phyloP scores from a whole-genome alignment of 768 basidiomycete genomes.

The Cystoderma amianthinum region DNA sequence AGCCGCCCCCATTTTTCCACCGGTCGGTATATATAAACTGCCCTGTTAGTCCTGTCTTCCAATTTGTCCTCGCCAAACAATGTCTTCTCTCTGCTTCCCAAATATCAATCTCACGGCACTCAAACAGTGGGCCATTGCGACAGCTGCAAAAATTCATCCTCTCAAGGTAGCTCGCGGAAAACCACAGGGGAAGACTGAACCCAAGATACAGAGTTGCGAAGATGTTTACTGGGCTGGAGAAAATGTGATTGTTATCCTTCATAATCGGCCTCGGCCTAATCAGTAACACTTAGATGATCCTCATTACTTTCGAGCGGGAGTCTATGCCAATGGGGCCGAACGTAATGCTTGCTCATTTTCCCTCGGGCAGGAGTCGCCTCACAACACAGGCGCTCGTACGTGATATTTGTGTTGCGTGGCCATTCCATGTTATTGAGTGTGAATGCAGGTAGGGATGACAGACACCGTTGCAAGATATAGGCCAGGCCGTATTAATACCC shows the following conservation, averaged over 20 bases:
- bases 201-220: conserved; percentile 12
- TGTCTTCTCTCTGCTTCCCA: conserved; percentile 12
- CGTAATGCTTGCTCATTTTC: conserved; percentile 21
- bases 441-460: conserved; percentile 20
- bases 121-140: conserved; percentile 15
- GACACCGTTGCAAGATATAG: conserved; percentile 9
- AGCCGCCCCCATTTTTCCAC: neutral
- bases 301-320: conserved; percentile 16
- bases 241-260: conserved; percentile 10
- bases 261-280: neutral
- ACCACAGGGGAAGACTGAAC: conserved; percentile 8
- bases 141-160: conserved; percentile 9
- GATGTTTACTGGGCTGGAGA: conserved; percentile 20
- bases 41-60: neutral
- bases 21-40: neutral
- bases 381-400: conserved; percentile 21
- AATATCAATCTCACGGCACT: conserved; percentile 17
- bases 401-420: neutral
- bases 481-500: conserved; percentile 12
- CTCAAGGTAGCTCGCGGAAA: conserved; percentile 11
- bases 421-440: conserved; percentile 1
- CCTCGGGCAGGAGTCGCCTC: conserved; percentile 15
- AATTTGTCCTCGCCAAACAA: conserved; percentile 1
- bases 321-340: conserved; percentile 18
- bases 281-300: conserved; percentile 15